Base-by-base conservation (phyloP, 441 rosid genomes). In the Theobroma grandiflorum region DNA sequence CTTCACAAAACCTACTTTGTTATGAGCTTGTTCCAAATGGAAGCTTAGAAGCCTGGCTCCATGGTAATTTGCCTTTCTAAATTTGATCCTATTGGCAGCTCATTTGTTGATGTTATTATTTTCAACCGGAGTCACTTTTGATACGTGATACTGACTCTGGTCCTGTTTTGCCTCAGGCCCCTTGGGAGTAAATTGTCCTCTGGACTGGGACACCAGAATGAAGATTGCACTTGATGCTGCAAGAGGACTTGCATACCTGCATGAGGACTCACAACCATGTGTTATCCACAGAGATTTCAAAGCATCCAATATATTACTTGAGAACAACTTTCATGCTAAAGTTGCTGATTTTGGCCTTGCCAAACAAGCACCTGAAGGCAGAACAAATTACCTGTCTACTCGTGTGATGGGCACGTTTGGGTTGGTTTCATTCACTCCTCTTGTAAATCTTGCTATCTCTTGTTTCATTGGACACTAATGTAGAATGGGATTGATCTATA, bases 391-490 rank as follows among this genome's bases (percentile, higher is more conserved):
- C 87, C 89, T 94, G 49, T 94, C 99, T 53, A 95, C 99, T 71
- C 96, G 99, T 59, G 99, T 95, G 74, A 95, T 95, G 99, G 99
- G 99, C 81, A 95, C 99, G 26, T 95, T 95, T 84, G 98, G 99
- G 99, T 95, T 72, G 83, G 97, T 84, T 62, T 67, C 81, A n/a
- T 58, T 80, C 72, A 82, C 74, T 82, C 22, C 71, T 74, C 59
- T 66, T 68, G 22, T 6, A 38, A 42, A 2, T 47, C 6, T 68
- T 49, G 35, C 49, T 35, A 73, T 73, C 63, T 72, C 74, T 62
- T 42, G 22, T 43, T 67, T 79, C 52, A 81, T 8, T 72, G 58
- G 64, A 52, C 20, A 20, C 55, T 77, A 82, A 79, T 50, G 57
- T 62, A 31, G 33, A 69, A 83, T 22, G 37, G 22, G 15, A 26